Base-by-base conservation (phyloP, 1,139 yeast species). In the Magnusiomyces tetraspermus region DNA sequence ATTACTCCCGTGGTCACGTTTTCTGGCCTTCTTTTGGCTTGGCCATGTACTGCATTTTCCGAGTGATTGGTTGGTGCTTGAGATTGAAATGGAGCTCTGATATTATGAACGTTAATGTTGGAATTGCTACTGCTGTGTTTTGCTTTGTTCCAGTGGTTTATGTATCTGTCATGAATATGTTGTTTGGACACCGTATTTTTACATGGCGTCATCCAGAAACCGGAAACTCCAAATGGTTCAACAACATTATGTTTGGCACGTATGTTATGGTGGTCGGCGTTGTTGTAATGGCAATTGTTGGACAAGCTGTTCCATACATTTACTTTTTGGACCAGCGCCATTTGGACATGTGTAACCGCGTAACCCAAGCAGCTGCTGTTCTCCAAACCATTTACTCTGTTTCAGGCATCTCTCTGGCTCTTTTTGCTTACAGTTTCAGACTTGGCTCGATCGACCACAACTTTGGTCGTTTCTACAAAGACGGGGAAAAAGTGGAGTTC, bases 181-280 rank as follows among this genome's bases (percentile, higher is more conserved):
- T 83, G 46, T 70, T 85, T 56, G 89, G 89, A 3, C 92, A 85
- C 66, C 75, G 95, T 60, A 73, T 85, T 46, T 85, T 84, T 69
- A 83, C 90, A 6, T 83, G 92, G 88, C 73, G 86, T 63, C 94
- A 85, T 63, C 94, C 95, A 2, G 84, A 80, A 49, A 79, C 85
- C 30, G 94, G 92, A 52, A 74, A 81, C 23, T 67, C 79, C 46
- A 70, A 66, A 52, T 61, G 75, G 48, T 82, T 83, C 63, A 80
- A 84, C 80, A 58, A 60, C 17, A 55, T 72, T 45, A 82, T 85
- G 85, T 63, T 75, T 48, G 51, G 66, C 1, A 61, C 79, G 38
- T 85, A 85, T 64, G 64, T 67, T 2, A 57, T 82, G 50, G 90
- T 85, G 30, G 55, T 75, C 47, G 80, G 80, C 13, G 72, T 85